Evolutionary conservation across 768 basidiomycete genomes (phyloP), one percentile per base, ranked within the genome.

Genomic region (Amanita jacksonii): DNA sequence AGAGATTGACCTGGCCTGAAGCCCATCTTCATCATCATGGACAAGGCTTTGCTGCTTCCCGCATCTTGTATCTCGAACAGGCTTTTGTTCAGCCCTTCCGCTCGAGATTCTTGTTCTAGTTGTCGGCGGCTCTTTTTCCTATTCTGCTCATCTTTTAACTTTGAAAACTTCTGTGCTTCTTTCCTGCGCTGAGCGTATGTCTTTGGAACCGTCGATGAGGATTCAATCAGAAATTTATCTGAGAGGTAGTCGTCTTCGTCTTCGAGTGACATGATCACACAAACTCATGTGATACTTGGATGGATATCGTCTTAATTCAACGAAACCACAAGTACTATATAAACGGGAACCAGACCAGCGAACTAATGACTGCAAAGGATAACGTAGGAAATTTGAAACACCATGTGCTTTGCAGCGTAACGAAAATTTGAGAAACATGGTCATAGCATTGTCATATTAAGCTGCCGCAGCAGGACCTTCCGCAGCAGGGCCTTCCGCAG

Each of bases 11-110:
- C 89, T 2, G 85, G 79, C 63, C 82, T 83, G 67, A 87, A 92
- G 1, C 89, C 89, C 89, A 91, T 91, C 65, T 85, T 90, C 74
- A 85, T 78, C 89, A 92, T 92, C 68, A 92, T 90, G 12, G 76
- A 73, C 43, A 91, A 65, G 6, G 88, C 89, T 58, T 89, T 91
- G 66, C 76, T 89, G 33, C 23, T 41, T 2, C 73, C 82, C 57
- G 74, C 70, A 18, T 82, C 84, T 20, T 24, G 41, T 33, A 76
- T 70, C 54, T 86, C 82, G 53, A 92, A 89, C 16, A 91, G 74
- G 62, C 81, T 88, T 62, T 73, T 87, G 59, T 68, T 73, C 50
- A 90, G 73, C 16, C 83, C 88, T 52, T 86, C 85, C 57, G 85
- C 76, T 37, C 85, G 70, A 15, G 86, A 66, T 54, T 87, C 86